These are phyloP conservation scores for Polyporus arcularius DNA, from an alignment of 768 basidiomycete genomes.

Conservation along the genomic window DNA sequence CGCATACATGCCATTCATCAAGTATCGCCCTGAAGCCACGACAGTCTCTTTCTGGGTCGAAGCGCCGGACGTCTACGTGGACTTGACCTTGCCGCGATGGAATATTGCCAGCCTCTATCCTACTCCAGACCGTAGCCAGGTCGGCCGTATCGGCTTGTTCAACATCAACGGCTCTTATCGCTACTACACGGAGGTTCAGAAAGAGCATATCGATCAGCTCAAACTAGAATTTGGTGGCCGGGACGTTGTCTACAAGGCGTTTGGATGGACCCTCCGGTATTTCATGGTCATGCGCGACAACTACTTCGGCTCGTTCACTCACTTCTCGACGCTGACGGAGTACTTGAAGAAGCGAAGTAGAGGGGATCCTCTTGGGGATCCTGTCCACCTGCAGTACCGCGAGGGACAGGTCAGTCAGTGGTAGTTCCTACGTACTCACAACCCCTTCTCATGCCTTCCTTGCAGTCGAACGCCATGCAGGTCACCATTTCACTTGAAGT, in stretches of 20 bases:
- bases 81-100: constrained; percentile 83
- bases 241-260: constrained; percentile 61
- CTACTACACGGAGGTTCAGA: constrained; percentile 65
- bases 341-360: constrained; percentile 70
- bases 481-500: constrained; percentile 62
- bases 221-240: constrained; percentile 60
- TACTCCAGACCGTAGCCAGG: constrained; percentile 55
- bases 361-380: constrained; percentile 73
- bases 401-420: constrained; percentile 63
- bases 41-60: constrained; percentile 66
- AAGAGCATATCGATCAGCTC: constrained; percentile 79
- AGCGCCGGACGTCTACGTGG: constrained; percentile 55
- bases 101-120: constrained; percentile 78
- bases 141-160: constrained; percentile 62
- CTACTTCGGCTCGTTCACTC: constrained; percentile 92
- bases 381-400: constrained; percentile 76
- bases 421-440: neutral
- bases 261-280: constrained; percentile 90
- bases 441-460: neutral
- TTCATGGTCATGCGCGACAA: constrained; percentile 90
- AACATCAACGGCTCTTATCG: constrained; percentile 69
- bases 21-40: constrained; percentile 70
- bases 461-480: constrained; percentile 83
- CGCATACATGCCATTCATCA: constrained; percentile 65
- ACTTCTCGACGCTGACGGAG: constrained; percentile 86